Evolutionary conservation across 2,329 filamentous ascomycete genomes (phyloP).

Genomic region (Aspergillus hortae): DNA sequence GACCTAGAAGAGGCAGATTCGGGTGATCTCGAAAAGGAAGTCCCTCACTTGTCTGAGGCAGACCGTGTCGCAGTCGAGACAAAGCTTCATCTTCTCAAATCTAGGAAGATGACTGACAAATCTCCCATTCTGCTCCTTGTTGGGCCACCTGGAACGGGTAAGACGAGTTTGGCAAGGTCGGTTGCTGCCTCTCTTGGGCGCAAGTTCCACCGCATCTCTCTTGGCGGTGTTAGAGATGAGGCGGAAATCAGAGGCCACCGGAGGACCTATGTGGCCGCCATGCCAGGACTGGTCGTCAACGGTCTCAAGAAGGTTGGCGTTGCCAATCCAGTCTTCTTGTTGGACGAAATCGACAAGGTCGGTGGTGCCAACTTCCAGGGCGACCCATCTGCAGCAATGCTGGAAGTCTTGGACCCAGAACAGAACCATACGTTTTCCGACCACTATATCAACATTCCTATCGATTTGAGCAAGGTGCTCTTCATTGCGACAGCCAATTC

Average conservation of each 20-base stretch:
- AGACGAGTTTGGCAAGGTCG: conserved; percentile 91
- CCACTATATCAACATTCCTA: conserved; percentile 93
- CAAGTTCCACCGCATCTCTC: conserved; percentile 94
- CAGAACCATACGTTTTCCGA: conserved; percentile 94
- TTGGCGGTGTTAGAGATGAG: conserved; percentile 92
- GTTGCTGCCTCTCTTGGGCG: conserved; percentile 87
- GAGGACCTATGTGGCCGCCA: conserved; percentile 95
- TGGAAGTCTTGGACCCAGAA: conserved; percentile 95
- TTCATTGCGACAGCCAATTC: conserved; percentile 98
- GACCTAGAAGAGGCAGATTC: conserved; percentile 37
- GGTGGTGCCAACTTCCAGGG: conserved; percentile 88
- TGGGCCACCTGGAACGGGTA: conserved; percentile 90
- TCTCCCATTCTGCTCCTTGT: conserved; percentile 92
- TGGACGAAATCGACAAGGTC: conserved; percentile 98
- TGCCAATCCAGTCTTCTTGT: conserved; percentile 87
- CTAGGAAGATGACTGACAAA: conserved; percentile 85
- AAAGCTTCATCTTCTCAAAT: conserved; percentile 72
- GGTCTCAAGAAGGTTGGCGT: conserved; percentile 94
- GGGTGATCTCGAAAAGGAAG: conserved; percentile 55
- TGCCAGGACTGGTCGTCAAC: conserved; percentile 93
- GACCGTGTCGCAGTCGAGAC: conserved; percentile 49
- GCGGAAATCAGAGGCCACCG: conserved; percentile 95
- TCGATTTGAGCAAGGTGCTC: conserved; percentile 92
- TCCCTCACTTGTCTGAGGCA: conserved; percentile 46
- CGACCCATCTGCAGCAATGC: conserved; percentile 94